These are phyloP conservation scores for Dipodascopsis tothii DNA, from an alignment of 805 yeast genomes.

Conservation along the genomic window DNA sequence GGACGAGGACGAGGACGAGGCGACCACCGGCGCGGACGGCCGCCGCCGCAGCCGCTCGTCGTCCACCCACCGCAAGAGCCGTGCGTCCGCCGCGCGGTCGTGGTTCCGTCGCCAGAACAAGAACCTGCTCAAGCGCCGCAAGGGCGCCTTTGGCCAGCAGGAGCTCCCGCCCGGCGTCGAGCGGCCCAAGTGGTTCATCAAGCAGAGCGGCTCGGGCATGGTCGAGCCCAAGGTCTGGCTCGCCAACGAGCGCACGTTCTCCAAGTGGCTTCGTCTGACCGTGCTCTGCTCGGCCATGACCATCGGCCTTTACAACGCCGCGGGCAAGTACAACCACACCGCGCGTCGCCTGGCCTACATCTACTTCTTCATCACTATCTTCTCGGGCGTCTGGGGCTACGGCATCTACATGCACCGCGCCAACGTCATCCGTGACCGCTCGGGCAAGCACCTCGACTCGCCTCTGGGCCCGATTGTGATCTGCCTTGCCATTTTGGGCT, in stretches of 20 bases:
- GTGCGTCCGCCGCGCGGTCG: slow-evolving; percentile 4
- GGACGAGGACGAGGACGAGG: slow-evolving; percentile 26
- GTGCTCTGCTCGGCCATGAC: slow-evolving; percentile 78
- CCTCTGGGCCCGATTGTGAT: slow-evolving; percentile 81
- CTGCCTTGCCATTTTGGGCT: slow-evolving; percentile 57
- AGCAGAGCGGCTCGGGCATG: slow-evolving; percentile 84
- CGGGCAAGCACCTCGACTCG: slow-evolving; percentile 82
- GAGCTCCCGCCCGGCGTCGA: slow-evolving; percentile 77
- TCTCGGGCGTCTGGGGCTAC: slow-evolving; percentile 87
- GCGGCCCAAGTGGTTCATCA: slow-evolving; percentile 69
- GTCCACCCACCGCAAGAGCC: slow-evolving; percentile 1
- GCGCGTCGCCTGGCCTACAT: slow-evolving; percentile 69
- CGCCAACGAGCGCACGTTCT: slow-evolving; percentile 95
- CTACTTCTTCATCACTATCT: slow-evolving; percentile 73
- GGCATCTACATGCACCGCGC: slow-evolving; percentile 64
- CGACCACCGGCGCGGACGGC: slow-evolving; percentile 4
- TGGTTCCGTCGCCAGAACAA: slow-evolving; percentile 11
- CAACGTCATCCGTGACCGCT: slow-evolving; percentile 65
- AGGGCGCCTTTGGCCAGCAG: neutral
- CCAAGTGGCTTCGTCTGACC: slow-evolving; percentile 89
- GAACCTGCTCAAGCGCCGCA: slow-evolving; percentile 2
- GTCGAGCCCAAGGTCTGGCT: slow-evolving; percentile 98
- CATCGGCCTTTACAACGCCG: slow-evolving; percentile 71
- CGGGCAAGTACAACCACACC: slow-evolving; percentile 32
- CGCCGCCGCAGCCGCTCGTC: neutral